Evolutionary conservation across 176 grass and related monocot species (phyloP).

Genomic region (Oryza meridionalis): DNA sequence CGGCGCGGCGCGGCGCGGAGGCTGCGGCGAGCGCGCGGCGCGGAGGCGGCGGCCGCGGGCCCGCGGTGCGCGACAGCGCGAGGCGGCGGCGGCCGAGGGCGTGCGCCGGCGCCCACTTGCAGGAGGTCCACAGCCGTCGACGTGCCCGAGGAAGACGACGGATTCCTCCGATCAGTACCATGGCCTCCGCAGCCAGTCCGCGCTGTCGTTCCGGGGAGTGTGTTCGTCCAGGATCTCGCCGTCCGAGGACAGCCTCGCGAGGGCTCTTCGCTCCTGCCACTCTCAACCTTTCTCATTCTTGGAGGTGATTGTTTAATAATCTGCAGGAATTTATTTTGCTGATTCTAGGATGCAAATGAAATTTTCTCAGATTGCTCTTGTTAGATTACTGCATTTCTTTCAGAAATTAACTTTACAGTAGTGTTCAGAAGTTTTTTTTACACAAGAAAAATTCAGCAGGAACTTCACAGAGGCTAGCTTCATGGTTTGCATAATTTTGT

Average conservation of each 20-base stretch:
- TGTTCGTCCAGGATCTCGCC: constrained; percentile 79
- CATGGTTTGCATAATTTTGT: no score
- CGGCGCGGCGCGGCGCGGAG: no score
- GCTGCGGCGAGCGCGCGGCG: no score
- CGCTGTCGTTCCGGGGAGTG: constrained; percentile 66
- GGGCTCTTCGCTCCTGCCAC: constrained; percentile 74
- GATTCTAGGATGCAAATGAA: neutral
- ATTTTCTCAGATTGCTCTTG: neutral
- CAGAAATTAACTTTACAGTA: no score
- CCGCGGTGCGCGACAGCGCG: no score
- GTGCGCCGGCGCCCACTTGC: no score
- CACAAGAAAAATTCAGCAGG: neutral
- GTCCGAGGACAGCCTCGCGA: constrained; percentile 69
- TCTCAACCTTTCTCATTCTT: constrained; percentile 85
- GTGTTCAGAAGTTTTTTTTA: neutral
- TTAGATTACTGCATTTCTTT: neutral
- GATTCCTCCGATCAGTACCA: constrained; percentile 16
- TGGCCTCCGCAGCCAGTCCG: constrained; percentile 52
- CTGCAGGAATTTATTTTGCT: no score
- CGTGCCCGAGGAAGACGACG: constrained; percentile 45
- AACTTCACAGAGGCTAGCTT: no score
- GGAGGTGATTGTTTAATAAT: no score
- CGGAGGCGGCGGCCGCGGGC: no score
- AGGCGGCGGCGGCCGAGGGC: no score
- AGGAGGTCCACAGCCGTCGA: no score